Evolutionary conservation across 2,329 filamentous ascomycete species (phyloP).

Genomic region (Botrytis byssoidea): DNA sequence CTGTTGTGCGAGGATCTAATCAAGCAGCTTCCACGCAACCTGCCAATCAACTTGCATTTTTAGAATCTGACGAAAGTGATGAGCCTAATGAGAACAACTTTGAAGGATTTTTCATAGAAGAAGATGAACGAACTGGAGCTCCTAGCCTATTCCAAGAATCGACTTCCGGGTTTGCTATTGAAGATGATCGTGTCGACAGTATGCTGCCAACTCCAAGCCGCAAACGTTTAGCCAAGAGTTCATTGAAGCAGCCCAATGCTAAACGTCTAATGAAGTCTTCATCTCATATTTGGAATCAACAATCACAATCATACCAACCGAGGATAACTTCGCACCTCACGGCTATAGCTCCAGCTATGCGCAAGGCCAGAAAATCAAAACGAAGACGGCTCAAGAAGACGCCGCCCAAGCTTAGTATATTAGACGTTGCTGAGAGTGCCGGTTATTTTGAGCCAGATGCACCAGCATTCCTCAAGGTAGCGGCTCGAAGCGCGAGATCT

Average conservation of each 20-base stretch:
- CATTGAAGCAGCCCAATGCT: not conserved
- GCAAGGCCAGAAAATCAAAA: slow-evolving; percentile 15
- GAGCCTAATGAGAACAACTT: slow-evolving; percentile 27
- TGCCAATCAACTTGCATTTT: slow-evolving; percentile 1
- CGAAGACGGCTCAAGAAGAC: not conserved
- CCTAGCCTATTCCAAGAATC: slow-evolving; percentile 28
- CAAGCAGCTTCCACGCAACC: not conserved
- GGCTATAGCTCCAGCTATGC: not conserved
- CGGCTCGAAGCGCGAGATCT: slow-evolving; percentile 55
- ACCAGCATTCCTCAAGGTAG: slow-evolving; percentile 59
- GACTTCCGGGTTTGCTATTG: slow-evolving; percentile 32
- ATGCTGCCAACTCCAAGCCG: slow-evolving; percentile 38
- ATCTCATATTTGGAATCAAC: slow-evolving; percentile 11
- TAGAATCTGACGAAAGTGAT: slow-evolving; percentile 33
- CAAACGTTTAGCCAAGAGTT: slow-evolving; percentile 17
- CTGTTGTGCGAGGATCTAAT: slow-evolving; percentile 19
- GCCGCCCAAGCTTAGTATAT: slow-evolving; percentile 55
- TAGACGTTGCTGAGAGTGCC: slow-evolving; percentile 53
- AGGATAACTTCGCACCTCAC: slow-evolving; percentile 35
- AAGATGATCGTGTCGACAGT: slow-evolving; percentile 39
- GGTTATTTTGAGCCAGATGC: slow-evolving; percentile 31
- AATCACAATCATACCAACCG: slow-evolving; percentile 27
- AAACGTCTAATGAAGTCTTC: slow-evolving; percentile 27
- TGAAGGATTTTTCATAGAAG: slow-evolving; percentile 22
- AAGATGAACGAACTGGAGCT: slow-evolving; percentile 22